Evolutionary conservation across 2,329 filamentous ascomycete species (phyloP).

Genomic region (Colletotrichum endophyticum): DNA sequence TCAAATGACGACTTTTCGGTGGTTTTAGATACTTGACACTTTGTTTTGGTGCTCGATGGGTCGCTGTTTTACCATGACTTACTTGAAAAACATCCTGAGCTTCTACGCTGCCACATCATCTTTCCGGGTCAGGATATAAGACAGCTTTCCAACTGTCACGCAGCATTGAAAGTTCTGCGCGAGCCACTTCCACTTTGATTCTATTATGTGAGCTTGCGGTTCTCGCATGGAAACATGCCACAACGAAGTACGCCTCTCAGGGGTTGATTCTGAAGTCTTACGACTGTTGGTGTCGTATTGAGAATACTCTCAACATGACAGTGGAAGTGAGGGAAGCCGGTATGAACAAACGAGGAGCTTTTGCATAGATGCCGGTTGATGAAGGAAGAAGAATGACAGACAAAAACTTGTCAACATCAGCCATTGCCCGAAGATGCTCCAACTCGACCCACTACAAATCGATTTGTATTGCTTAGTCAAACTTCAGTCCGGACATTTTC

Average conservation of each 20-base stretch:
- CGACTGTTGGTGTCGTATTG: accelerated
- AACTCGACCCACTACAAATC: neutral
- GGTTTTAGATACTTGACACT: accelerated
- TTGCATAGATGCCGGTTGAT: accelerated
- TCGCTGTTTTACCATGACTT: neutral
- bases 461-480: neutral
- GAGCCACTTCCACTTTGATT: no score
- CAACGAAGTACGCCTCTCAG: neutral
- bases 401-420: neutral
- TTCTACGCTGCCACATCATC: neutral
- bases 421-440: neutral
- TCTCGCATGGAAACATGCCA: neutral
- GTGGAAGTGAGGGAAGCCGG: accelerated
- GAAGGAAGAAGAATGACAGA: neutral
- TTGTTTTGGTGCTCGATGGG: accelerated
- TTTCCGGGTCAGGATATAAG: accelerated
- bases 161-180: neutral
- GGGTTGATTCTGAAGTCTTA: neutral
- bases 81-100: accelerated
- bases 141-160: neutral
- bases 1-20: neutral
- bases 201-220: accelerated
- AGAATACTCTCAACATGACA: neutral
- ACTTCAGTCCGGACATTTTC: neutral
- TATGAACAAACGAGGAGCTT: neutral